Evolutionary conservation across 306 rosid species (phyloP).

Genomic region (Myrica gale): DNA sequence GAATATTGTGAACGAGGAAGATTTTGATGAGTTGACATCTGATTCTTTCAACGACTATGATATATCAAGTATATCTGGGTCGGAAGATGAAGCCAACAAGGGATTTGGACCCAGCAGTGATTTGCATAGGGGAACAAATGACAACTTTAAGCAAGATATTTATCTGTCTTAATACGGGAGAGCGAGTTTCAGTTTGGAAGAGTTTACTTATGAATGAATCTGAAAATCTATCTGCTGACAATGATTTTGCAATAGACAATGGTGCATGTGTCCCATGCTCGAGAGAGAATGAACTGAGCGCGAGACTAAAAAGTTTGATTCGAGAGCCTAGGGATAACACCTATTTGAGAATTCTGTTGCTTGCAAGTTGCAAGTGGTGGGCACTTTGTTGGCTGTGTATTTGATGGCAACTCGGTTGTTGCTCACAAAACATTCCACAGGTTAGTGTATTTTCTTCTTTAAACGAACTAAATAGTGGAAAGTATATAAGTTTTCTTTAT

Average conservation of each 20-base stretch:
- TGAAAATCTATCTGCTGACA: slow-evolving; percentile 47
- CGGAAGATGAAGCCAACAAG: slow-evolving; percentile 72
- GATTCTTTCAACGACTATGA: slow-evolving; percentile 82
- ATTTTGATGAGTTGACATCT: slow-evolving; percentile 78
- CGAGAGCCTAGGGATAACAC: slow-evolving; percentile 65
- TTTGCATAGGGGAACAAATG: slow-evolving; percentile 31
- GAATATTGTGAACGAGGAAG: slow-evolving; percentile 85
- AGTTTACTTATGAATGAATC: slow-evolving; percentile 62
- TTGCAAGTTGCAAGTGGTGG: slow-evolving; percentile 93
- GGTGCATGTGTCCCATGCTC: slow-evolving; percentile 14
- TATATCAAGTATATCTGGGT: slow-evolving; percentile 92
- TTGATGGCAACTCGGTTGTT: slow-evolving; percentile 69
- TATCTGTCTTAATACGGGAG: slow-evolving; percentile 57
- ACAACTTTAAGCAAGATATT: slow-evolving; percentile 53
- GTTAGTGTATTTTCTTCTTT: slow-evolving; percentile 35
- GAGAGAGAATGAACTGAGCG: slow-evolving; percentile 42
- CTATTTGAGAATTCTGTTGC: slow-evolving; percentile 67
- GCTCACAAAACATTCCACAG: slow-evolving; percentile 98
- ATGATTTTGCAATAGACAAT: slow-evolving; percentile 25
- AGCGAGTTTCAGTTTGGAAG: slow-evolving; percentile 78
- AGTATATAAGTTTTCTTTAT: slow-evolving; percentile 9
- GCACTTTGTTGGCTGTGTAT: slow-evolving; percentile 91
- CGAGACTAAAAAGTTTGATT: slow-evolving; percentile 55
- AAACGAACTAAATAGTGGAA: not conserved
- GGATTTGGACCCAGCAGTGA: slow-evolving; percentile 31